Evolutionary conservation across 306 rosid species (phyloP).

Genomic region (Cicer arietinum): DNA sequence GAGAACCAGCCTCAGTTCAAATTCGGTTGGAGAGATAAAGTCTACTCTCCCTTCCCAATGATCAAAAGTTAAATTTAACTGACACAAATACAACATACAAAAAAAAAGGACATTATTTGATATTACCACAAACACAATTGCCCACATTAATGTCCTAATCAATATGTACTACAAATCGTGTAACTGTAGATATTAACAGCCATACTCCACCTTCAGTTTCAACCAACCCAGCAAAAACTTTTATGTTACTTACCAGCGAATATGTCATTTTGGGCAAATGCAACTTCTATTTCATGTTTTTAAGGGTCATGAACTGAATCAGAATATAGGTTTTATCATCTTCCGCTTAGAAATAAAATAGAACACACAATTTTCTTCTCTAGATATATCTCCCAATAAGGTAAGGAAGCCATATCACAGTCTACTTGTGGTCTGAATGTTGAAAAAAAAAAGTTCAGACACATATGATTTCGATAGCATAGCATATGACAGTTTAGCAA

Average conservation of each 20-base stretch:
- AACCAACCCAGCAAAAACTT: background rate
- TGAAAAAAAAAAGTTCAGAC: conserved; percentile 29
- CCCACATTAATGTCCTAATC: conserved; percentile 4
- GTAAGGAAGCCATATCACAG: conserved; percentile 13
- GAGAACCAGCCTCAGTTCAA: background rate
- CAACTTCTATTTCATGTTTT: background rate
- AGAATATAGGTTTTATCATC: conserved; percentile 17
- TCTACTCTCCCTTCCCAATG: background rate
- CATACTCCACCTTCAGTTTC: conserved; percentile 16
- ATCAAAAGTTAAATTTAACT: background rate
- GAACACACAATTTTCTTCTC: background rate
- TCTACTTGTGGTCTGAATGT: conserved; percentile 3
- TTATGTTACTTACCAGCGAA: conserved; percentile 25
- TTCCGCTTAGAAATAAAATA: conserved; percentile 13
- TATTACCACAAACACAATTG: conserved; percentile 30
- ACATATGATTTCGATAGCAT: conserved; percentile 29
- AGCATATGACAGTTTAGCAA: conserved; percentile 9
- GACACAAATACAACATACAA: background rate
- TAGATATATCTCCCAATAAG: conserved; percentile 8
- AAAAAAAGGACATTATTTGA: background rate
- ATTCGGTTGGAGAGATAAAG: conserved; percentile 16
- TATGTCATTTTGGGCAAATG: conserved; percentile 17
- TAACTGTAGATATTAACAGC: background rate
- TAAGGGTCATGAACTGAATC: conserved; percentile 23
- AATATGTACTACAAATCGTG: too few species aligned